Evolutionary conservation across 768 basidiomycete species (phyloP).

Genomic region (Glaciozyma martinii): DNA sequence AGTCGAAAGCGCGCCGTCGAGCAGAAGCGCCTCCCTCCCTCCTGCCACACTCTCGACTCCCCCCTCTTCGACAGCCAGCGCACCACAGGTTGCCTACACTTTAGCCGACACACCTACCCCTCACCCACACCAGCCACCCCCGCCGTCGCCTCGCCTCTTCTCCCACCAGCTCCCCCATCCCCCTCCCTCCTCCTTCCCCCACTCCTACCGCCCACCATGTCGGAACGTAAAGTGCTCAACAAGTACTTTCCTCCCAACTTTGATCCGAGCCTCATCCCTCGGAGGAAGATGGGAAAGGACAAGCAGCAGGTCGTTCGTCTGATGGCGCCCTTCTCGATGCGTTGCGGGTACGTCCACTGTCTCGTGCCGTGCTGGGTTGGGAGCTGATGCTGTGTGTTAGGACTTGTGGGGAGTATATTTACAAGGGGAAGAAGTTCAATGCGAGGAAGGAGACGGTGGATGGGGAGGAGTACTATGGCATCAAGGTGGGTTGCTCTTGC

Average conservation of each 20-base stretch:
- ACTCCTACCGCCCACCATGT: conserved; percentile 27
- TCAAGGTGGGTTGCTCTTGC: conserved; percentile 64
- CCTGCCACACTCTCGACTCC: no score
- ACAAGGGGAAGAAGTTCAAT: conserved; percentile 99
- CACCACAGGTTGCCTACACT: no score
- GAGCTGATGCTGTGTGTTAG: conserved; percentile 47
- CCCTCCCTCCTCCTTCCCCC: background rate
- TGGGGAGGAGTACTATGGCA: conserved; percentile 94
- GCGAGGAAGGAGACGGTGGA: conserved; percentile 97
- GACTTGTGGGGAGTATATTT: conserved; percentile 96
- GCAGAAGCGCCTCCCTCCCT: no score
- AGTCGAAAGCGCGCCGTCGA: no score
- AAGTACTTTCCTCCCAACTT: conserved; percentile 93
- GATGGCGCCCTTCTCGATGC: conserved; percentile 99
- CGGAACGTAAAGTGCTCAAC: conserved; percentile 41
- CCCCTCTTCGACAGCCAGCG: background rate
- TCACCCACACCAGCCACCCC: background rate
- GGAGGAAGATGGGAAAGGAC: conserved; percentile 81
- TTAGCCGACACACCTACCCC: no score
- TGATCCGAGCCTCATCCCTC: conserved; percentile 64
- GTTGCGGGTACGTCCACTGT: conserved; percentile 45
- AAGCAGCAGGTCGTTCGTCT: conserved; percentile 95
- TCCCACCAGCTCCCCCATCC: conserved; percentile 3
- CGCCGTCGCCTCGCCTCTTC: conserved; percentile 1
- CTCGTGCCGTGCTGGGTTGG: background rate